Base-by-base conservation (phyloP, 2,329 filamentous ascomycete species). In the Claviceps maximensis region DNA sequence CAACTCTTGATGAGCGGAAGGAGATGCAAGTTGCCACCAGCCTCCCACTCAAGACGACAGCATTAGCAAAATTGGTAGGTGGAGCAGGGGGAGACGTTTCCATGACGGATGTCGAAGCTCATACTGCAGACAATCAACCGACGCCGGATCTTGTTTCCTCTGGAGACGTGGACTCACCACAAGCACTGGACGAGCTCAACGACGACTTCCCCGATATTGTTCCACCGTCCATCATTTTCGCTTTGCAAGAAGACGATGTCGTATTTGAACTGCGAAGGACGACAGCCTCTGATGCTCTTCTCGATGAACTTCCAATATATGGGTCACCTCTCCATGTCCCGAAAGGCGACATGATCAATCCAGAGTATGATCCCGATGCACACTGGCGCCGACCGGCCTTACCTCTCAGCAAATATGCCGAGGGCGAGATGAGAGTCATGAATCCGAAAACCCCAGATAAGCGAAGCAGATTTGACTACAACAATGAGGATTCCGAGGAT, bases 391-490 rank as follows among this genome's bases (percentile, higher is more conserved):
- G 82, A 4, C 82, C 86, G n/a, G 83, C 89, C 42, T 71, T 94
- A 17, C 86, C 89, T 2, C 77, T 96, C 2, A 95, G 87, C 61
- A 95, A 90, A 65, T 95, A 86, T 65, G 84, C 90, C 0, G 83
- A 87, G 54, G 87, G 87, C 9, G 86, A 87, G 59, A 83, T 97
- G 66, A 79, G 83, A 27, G 77, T 94, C 19, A 76, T 77, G 13
- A 72, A 79, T 4, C 76, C 79, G 42, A 79, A 79, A 2, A 85
- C 86, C 9, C 82, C 83, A 0, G 76, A 74, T 50, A 95, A 90
- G 68, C 82, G 82, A 53, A 90, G 88, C 60, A 81, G 91, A n/a
- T 97, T 85, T 61, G 78, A 86, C 53, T 93, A 94, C 60, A 76
- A 78, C 42, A 82, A 88, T 53, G 86, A 93, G 59, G 83, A 84